A percentile compares a stretch with the other conserved stretches of the same genome.
These are phyloP conservation scores for Candida pseudofarinosa DNA, from an alignment of 805 yeast genomes.

Conservation along the genomic window DNA sequence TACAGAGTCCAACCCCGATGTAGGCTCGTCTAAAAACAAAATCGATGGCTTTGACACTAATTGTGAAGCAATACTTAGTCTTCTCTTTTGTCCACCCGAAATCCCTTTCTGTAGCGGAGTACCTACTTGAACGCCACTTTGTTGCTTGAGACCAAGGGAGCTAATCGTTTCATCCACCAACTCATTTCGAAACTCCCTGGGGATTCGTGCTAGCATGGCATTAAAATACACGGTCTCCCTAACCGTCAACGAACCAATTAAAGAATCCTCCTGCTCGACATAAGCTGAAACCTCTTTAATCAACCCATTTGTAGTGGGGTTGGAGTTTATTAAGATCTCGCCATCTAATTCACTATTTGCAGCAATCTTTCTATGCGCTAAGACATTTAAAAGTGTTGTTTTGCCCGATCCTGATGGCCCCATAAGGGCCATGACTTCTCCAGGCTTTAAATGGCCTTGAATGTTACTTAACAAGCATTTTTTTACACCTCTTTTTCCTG, in stretches of 20 bases:
- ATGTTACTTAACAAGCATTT: constrained; percentile 52
- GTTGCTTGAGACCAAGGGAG: constrained; percentile 12
- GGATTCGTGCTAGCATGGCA: constrained; percentile 7
- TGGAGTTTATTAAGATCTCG: constrained; percentile 33
- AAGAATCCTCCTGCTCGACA: constrained; percentile 20
- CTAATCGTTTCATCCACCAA: constrained; percentile 9
- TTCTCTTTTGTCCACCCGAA: constrained; percentile 20
- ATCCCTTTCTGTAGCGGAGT: constrained; percentile 19
- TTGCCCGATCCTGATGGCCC: constrained; percentile 48
- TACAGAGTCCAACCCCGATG: constrained; percentile 55
- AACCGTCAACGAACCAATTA: constrained; percentile 19
- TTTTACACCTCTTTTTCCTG: constrained; percentile 53
- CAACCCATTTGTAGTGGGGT: background rate
- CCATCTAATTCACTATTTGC: constrained; percentile 21
- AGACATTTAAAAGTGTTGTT: constrained; percentile 41
- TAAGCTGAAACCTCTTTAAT: constrained; percentile 14
- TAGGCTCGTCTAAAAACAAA: constrained; percentile 57
- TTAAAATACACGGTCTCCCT: constrained; percentile 14
- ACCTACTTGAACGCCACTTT: constrained; percentile 14
- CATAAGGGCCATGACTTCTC: constrained; percentile 74
- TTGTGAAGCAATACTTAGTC: constrained; percentile 19
- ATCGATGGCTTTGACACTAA: constrained; percentile 20
- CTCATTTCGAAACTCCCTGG: constrained; percentile 4
- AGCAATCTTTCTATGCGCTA: constrained; percentile 18
- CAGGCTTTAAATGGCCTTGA: constrained; percentile 83